Conservation (phyloP, 2,329 filamentous ascomycete species). For the Didymella sp. region DNA sequence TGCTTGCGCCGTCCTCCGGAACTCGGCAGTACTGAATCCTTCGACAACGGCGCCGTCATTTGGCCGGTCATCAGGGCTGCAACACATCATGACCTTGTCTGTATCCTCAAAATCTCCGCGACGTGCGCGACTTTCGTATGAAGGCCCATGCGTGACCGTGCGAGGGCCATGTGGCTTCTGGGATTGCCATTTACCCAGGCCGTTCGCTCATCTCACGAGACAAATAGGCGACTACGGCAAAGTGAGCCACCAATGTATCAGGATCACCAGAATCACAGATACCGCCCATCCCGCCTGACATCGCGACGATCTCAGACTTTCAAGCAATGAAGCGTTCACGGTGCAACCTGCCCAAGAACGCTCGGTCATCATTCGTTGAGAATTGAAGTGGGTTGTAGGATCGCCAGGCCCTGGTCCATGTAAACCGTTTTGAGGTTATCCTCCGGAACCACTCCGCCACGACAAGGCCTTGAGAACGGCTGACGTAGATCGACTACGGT, state of each 20-base stretch:
- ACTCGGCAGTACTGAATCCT: constrained; percentile 11
- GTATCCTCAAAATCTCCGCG: constrained; percentile 14
- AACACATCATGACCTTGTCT: constrained; percentile 9
- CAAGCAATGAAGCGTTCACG: constrained; percentile 1
- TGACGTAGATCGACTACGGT: constrained; percentile 46
- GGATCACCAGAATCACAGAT: background rate
- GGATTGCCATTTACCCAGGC: constrained; percentile 9
- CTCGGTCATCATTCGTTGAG: constrained; percentile 15
- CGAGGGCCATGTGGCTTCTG: constrained; percentile 12
- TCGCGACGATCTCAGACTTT: background rate
- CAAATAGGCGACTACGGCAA: constrained; percentile 2
- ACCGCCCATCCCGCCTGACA: background rate
- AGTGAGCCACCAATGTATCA: constrained; percentile 15
- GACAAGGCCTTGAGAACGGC: constrained; percentile 39
- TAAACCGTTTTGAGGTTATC: constrained; percentile 40
- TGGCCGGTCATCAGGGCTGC: constrained; percentile 7
- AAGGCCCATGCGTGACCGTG: constrained; percentile 6
- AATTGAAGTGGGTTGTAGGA: constrained; percentile 23
- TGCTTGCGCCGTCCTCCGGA: background rate
- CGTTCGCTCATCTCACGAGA: background rate
- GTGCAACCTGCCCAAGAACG: constrained; percentile 15
- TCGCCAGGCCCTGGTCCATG: constrained; percentile 35
- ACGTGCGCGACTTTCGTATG: constrained; percentile 5
- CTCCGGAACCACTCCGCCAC: constrained; percentile 43
- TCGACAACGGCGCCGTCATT: constrained; percentile 8